Conservation (phyloP, 176 grass and related monocot genomes). For the Oryza meyeriana region DNA sequence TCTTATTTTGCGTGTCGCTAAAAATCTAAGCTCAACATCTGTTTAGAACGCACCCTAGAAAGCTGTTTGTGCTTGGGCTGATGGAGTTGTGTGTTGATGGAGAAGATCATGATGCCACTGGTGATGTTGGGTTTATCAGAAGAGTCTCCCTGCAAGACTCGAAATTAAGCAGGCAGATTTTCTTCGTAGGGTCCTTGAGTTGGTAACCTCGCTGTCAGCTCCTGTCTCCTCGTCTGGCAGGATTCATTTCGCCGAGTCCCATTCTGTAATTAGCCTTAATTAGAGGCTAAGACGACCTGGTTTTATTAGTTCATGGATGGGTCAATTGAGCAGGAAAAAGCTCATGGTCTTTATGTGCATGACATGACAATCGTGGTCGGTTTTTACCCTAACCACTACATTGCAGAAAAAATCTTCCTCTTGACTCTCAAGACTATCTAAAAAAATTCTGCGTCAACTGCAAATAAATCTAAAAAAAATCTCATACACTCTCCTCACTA, state of each 20-base stretch:
- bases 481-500: neutral
- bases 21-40: too few relatives aligned
- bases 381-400: neutral
- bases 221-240: neutral
- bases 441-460: neutral
- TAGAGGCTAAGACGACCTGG: neutral
- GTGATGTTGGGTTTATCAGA: neutral
- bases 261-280: neutral
- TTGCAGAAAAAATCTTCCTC: neutral
- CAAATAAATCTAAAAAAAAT: conserved; percentile 5
- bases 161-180: conserved; percentile 5
- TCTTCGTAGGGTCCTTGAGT: conserved; percentile 13
- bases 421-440: neutral
- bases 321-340: neutral
- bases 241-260: neutral
- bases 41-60: too few relatives aligned
- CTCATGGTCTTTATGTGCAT: neutral
- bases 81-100: neutral
- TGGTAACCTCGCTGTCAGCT: conserved; percentile 18
- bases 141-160: neutral
- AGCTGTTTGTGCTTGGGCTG: neutral
- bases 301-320: neutral
- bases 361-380: neutral
- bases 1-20: too few relatives aligned
- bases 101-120: neutral